Evolutionary conservation across 1,284 basidiomycete genomes (phyloP).

Genomic region (Pascua sp.): DNA sequence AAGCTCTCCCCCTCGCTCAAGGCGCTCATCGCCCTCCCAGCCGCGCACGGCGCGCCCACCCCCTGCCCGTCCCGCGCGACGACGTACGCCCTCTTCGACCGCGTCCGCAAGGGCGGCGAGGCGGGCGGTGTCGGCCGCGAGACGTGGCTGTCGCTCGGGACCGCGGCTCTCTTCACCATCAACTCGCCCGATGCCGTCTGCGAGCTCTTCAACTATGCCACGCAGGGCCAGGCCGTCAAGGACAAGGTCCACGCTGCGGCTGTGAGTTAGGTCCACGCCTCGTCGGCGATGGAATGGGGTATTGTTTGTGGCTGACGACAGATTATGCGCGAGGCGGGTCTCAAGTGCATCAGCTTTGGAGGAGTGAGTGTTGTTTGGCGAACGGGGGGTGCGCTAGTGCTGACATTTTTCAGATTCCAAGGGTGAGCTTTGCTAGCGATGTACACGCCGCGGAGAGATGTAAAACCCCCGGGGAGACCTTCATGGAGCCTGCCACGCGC

Average conservation of each 20-base stretch:
- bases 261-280: slow-evolving; percentile 12
- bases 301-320: neutral
- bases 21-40: slow-evolving; percentile 34
- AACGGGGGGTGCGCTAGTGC: slow-evolving; percentile 8
- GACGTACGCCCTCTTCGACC: slow-evolving; percentile 27
- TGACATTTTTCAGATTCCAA: slow-evolving; percentile 1
- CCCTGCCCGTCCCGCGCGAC: slow-evolving; percentile 26
- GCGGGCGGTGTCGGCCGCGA: slow-evolving; percentile 19
- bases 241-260: slow-evolving; percentile 26
- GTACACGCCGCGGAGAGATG: no score
- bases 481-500: no score
- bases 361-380: slow-evolving; percentile 57
- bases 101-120: slow-evolving; percentile 25
- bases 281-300: neutral
- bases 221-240: slow-evolving; percentile 11
- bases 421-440: no score
- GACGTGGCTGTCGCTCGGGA: slow-evolving; percentile 39
- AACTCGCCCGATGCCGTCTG: slow-evolving; percentile 43
- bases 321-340: slow-evolving; percentile 78
- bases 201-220: slow-evolving; percentile 38
- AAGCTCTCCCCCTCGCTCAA: slow-evolving; percentile 44
- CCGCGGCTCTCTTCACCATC: slow-evolving; percentile 41
- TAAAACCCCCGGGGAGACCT: no score
- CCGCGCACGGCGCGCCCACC: slow-evolving; percentile 29
- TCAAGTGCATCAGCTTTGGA: slow-evolving; percentile 90